Base-by-base conservation (phyloP, 106 monocot genomes). In the Agapanthus africanus region DNA sequence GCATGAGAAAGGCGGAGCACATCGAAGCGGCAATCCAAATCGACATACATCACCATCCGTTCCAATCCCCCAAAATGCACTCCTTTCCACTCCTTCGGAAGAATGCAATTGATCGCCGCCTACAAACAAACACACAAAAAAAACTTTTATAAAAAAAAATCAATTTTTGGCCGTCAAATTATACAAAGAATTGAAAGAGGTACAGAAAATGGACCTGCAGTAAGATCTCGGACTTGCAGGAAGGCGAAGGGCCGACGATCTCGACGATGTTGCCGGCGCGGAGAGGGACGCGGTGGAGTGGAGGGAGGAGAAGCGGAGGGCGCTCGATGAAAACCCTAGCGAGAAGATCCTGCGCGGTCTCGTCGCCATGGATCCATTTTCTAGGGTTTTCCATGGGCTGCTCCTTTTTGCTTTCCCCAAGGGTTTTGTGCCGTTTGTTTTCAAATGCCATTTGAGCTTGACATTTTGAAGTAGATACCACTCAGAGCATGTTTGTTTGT, bases 21-120 rank as follows among this genome's bases (percentile, higher is more conserved):
- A 69, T 93, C 90, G 52, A 99, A 99, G 1, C 82, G 80, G 75
- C 97, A 92, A 75, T 99, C 97, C 52, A 99, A 67, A 52, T 99
- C 97, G 39, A 99, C 76, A 79, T 81, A 99, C 42, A 81, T 27
- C 28, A 90, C 92, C 9, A 57, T 23, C 41, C 68, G 47, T 63
- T 78, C 92, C 86, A 93, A 39, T 10, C 97, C 97, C 21, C 89
- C 90, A 56, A 87, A 83, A 71, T 76, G 78, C 37, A 88, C 70
- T 50, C 93, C 93, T n/a, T 77, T 79, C 84, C 81, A 83, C 65
- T 86, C 84, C 68, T 85, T 81, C 0, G 97, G 97, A 10, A 99
- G 82, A 35, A 99, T 79, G 66, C 91, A 87, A 19, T 87, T 68
- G 14, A 92, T 72, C 21, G 76, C 84, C 8, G 81, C 84, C 92